A percentile compares a stretch with the other conserved stretches of the same genome.
Conservation (phyloP, 208 protist genomes). For the Blechomonas ayalai region DNA sequence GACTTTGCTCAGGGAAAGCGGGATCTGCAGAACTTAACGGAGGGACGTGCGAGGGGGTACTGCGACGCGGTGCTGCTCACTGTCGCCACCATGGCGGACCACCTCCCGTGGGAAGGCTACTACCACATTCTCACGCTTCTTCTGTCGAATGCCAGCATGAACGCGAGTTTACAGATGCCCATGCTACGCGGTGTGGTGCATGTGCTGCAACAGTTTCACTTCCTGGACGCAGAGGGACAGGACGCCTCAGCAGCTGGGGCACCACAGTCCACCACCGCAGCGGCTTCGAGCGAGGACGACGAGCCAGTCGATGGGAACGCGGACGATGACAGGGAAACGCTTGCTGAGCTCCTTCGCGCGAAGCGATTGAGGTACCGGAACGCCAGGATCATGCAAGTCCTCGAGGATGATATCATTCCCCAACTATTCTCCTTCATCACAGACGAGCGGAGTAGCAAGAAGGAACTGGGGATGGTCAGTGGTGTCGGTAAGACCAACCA, state of each 20-base stretch:
- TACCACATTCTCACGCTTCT: constrained; percentile 80
- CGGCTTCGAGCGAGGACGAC: constrained; percentile 9
- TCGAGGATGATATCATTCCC: constrained; percentile 81
- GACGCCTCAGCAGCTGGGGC: constrained; percentile 2
- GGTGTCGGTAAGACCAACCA: constrained; percentile 35
- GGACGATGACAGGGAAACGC: constrained; percentile 8
- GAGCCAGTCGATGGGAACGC: constrained; percentile 8
- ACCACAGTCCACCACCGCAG: background rate
- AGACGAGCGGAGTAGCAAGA: constrained; percentile 21
- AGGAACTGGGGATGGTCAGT: constrained; percentile 16
- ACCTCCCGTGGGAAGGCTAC: constrained; percentile 86
- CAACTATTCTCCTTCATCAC: constrained; percentile 76
- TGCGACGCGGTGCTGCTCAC: constrained; percentile 73
- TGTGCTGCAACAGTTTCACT: constrained; percentile 82
- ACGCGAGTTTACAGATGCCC: constrained; percentile 50
- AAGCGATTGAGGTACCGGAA: constrained; percentile 41
- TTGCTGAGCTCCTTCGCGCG: constrained; percentile 19
- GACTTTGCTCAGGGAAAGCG: constrained; percentile 86
- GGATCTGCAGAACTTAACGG: constrained; percentile 67
- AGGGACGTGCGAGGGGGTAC: constrained; percentile 78
- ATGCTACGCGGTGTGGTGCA: constrained; percentile 86
- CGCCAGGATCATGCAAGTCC: constrained; percentile 52
- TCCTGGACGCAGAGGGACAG: constrained; percentile 38
- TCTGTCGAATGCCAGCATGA: constrained; percentile 61
- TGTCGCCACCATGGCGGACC: constrained; percentile 45